Conservation (phyloP, 768 basidiomycete species). For the Arthromyces matolae region DNA sequence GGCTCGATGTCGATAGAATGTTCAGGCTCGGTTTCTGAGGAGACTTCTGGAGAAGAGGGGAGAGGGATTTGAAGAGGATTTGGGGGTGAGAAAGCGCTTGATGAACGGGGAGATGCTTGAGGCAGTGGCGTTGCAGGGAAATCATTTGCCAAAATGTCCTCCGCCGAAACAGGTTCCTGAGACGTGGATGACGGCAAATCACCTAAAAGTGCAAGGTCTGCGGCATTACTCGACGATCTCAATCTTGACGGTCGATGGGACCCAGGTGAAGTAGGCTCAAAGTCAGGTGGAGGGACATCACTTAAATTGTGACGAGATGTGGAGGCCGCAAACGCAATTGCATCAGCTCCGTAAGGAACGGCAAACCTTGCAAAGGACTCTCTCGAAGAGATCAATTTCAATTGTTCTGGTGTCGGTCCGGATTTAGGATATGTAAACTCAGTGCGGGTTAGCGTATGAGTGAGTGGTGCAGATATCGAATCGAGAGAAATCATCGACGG, state of each 20-base stretch:
- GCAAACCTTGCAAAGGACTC: slow-evolving; percentile 69
- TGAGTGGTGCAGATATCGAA: slow-evolving; percentile 72
- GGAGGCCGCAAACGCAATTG: slow-evolving; percentile 58
- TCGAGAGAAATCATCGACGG: slow-evolving; percentile 69
- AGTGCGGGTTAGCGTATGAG: slow-evolving; percentile 68
- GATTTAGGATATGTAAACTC: slow-evolving; percentile 65
- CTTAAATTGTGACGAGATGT: slow-evolving; percentile 38
- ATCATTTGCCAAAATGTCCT: not conserved
- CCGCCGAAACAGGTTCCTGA: not conserved
- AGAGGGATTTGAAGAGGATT: slow-evolving; percentile 14
- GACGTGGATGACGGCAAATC: slow-evolving; percentile 1
- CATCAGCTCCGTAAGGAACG: slow-evolving; percentile 72
- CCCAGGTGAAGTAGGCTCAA: slow-evolving; percentile 32
- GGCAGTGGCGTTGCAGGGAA: not conserved
- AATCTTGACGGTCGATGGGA: slow-evolving; percentile 26
- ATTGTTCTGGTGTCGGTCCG: slow-evolving; percentile 60
- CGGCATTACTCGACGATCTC: slow-evolving; percentile 22
- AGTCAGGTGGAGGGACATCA: slow-evolving; percentile 51
- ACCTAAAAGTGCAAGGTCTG: slow-evolving; percentile 9
- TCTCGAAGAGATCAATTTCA: slow-evolving; percentile 66
- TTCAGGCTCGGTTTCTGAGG: not conserved
- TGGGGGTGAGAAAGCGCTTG: not conserved
- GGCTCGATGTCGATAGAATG: not conserved
- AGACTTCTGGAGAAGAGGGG: slow-evolving; percentile 4
- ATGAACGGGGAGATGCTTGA: not conserved